A percentile compares a stretch with the other conserved stretches of the same genome.
phyloP scores from a whole-genome alignment of 352 stramenopile genomes.

The Globisporangium paddicum region DNA sequence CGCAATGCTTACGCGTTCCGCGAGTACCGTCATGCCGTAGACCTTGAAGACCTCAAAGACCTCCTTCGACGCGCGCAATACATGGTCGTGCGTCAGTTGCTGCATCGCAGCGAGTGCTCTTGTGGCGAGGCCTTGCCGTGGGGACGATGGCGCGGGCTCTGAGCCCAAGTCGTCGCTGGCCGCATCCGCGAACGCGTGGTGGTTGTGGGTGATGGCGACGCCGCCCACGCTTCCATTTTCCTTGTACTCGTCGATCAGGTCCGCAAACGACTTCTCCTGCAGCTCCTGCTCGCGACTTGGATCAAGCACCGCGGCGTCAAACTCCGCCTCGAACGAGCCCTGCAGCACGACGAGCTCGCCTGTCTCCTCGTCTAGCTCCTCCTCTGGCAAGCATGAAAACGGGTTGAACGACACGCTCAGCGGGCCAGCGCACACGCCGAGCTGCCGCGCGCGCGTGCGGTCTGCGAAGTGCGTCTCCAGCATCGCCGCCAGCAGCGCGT shows the following conservation, averaged over 20 bases:
- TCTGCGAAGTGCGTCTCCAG: conserved; percentile 58
- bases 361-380: conserved; percentile 50
- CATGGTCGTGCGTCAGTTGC: conserved; percentile 29
- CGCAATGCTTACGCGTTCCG: conserved; percentile 56
- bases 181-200: conserved; percentile 32
- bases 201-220: not conserved
- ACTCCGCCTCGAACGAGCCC: conserved; percentile 22
- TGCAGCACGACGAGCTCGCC: conserved; percentile 49
- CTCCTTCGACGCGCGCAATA: conserved; percentile 51
- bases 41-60: conserved; percentile 83
- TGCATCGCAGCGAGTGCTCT: conserved; percentile 20
- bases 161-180: not conserved
- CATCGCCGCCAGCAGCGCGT: conserved; percentile 47
- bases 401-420: conserved; percentile 48
- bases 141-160: not conserved
- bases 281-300: conserved; percentile 13
- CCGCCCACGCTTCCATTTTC: not conserved
- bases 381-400: conserved; percentile 54
- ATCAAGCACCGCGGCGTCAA: conserved; percentile 9
- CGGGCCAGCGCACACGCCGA: conserved; percentile 26
- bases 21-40: conserved; percentile 75
- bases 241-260: conserved; percentile 42
- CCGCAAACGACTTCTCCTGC: conserved; percentile 23
- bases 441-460: conserved; percentile 19
- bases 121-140: not conserved